Percentiles rank a stretch among this genome's conserved stretches.
Conservation (phyloP, 306 rosid genomes). For the Cyclanthera cordifolia region DNA sequence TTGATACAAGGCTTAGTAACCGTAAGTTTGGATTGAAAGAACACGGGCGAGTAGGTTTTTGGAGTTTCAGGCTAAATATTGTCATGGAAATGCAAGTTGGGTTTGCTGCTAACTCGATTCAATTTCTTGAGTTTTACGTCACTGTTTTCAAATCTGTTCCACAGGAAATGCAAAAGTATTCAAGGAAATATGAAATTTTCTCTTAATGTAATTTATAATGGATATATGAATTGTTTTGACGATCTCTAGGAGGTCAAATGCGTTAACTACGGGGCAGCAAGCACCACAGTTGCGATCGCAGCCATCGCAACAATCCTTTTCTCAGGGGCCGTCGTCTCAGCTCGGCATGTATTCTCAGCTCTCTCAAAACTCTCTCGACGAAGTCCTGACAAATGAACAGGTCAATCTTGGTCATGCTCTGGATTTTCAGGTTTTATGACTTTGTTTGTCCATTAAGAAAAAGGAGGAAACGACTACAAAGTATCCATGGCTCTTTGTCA, state of each 20-base stretch:
- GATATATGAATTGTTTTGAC: slow-evolving; percentile 4
- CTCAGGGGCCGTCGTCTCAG: slow-evolving; percentile 81
- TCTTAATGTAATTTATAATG: background rate
- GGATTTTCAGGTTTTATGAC: background rate
- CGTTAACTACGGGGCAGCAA: slow-evolving; percentile 45
- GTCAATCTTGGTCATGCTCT: slow-evolving; percentile 27
- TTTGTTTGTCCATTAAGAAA: slow-evolving; percentile 3
- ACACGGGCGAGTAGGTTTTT: background rate
- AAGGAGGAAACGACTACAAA: background rate
- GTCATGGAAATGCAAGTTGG: background rate
- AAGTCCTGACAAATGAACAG: slow-evolving; percentile 60
- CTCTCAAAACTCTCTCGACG: slow-evolving; percentile 73
- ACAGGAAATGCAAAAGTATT: background rate
- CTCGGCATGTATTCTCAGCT: slow-evolving; percentile 63
- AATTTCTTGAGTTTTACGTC: background rate
- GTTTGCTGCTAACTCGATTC: background rate
- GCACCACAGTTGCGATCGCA: slow-evolving; percentile 74
- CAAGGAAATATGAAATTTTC: background rate
- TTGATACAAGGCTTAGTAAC: background rate
- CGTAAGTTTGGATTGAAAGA: background rate
- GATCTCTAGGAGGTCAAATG: slow-evolving; percentile 39
- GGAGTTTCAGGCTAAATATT: background rate
- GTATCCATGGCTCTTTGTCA: too few species aligned
- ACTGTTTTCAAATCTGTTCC: background rate
- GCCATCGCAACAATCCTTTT: slow-evolving; percentile 72